Base-by-base conservation (phyloP, 768 basidiomycete species). In the Tylopilus plumbeoviolaceoides region DNA sequence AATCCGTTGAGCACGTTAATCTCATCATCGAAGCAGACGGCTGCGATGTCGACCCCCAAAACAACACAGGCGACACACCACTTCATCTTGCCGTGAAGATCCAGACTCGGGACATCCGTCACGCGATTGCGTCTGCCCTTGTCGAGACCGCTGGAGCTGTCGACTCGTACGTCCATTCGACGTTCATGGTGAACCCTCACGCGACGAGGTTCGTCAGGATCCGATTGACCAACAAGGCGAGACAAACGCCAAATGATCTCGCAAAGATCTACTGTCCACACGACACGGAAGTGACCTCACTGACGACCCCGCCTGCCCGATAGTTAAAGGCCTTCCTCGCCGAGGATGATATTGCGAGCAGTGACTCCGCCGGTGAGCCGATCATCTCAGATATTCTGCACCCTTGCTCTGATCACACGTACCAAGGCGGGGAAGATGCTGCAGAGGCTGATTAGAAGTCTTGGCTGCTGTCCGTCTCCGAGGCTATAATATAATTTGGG, bases 31-130 rank as follows among this genome's bases (percentile, higher is more conserved):
- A 62, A 48, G 55, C 60, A 6, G 47, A 62, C 8, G 67, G 67
- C 5, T 67, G 67, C 47, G 66, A 67, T 7, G 67, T 68, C 35
- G 67, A 68, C 38, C 56, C 54, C 11, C 57, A 54, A 51, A 68
- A 68, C 44, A 52, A 35, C 5, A 27, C 44, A n/a, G 62, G 67
- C 4, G 41, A 68, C 15, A 70, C 67, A 11, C 67, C 67, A 2
- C 57, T 68, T 23, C 59, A 70, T 33, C 56, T 68, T 39, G 67
- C 69, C 5, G 59, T 68, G 31, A 44, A 51, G 39, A 54, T 67
- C 18, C 20, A 35, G 21, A 48, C 63, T 44, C 43, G 23, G 3
- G 28, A 47, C 12, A 28, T 9, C 20, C 66, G 66, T 27, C 51
- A 20, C 20, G 58, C 33, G 15, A 62, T 68, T 40, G 62, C 68